Evolutionary conservation across 2,329 filamentous ascomycete genomes (phyloP).

Genomic region (Plectosphaerella plurivora): DNA sequence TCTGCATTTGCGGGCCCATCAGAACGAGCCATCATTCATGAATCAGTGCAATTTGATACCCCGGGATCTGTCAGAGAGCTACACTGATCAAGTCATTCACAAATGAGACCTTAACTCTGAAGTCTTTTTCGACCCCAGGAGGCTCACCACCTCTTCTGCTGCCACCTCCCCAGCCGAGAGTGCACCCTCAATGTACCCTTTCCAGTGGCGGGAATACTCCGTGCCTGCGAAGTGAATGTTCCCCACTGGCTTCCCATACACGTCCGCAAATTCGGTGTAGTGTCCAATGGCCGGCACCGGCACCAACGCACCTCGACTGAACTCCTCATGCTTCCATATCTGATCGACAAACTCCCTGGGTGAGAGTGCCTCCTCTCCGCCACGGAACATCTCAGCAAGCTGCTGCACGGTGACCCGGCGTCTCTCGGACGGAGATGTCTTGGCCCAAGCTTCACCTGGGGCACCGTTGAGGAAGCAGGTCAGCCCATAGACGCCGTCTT

Average conservation of each 20-base stretch:
- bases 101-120: no score
- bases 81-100: no score
- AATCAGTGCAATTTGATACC: no score
- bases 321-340: slow-evolving; percentile 26
- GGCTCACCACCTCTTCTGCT: not conserved
- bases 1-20: no score
- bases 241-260: slow-evolving; percentile 26
- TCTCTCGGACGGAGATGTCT: slow-evolving; percentile 19
- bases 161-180: slow-evolving; percentile 29
- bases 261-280: slow-evolving; percentile 17
- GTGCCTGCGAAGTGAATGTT: slow-evolving; percentile 46
- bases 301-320: slow-evolving; percentile 26
- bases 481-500: slow-evolving; percentile 22
- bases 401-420: slow-evolving; percentile 26
- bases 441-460: slow-evolving; percentile 29
- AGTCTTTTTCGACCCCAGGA: not conserved
- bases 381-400: slow-evolving; percentile 20
- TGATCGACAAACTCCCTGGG: slow-evolving; percentile 25
- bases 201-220: slow-evolving; percentile 42
- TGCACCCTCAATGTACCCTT: slow-evolving; percentile 49
- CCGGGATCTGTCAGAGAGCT: no score
- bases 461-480: slow-evolving; percentile 37
- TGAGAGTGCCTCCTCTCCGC: slow-evolving; percentile 13
- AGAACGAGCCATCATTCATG: no score
- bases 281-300: slow-evolving; percentile 25